A percentile compares a stretch with the other conserved stretches of the same genome.
Evolutionary conservation across 2,329 filamentous ascomycete genomes (phyloP).

Genomic region (Lecanicillium sp.): DNA sequence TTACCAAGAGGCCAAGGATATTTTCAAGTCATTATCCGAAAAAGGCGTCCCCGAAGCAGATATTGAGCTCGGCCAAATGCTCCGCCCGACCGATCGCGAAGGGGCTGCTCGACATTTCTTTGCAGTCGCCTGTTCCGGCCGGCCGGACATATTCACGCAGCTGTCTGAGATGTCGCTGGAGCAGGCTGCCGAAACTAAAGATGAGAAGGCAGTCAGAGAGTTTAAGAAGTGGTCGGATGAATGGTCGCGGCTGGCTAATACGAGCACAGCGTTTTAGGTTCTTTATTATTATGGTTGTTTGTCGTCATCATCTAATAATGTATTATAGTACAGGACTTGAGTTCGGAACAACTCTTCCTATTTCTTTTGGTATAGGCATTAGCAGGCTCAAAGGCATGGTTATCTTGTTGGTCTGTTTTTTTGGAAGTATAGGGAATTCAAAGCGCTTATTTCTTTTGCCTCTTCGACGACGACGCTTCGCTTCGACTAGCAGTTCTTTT

Average conservation of each 20-base stretch:
- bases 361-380: too few species aligned
- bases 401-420: too few species aligned
- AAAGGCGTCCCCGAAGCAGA: slow-evolving; percentile 17
- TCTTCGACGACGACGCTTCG: slow-evolving; percentile 13
- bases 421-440: too few species aligned
- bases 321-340: background rate
- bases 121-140: slow-evolving; percentile 17
- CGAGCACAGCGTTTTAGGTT: slow-evolving; percentile 14
- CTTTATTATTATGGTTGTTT: slow-evolving; percentile 18
- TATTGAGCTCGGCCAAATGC: slow-evolving; percentile 17
- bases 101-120: slow-evolving; percentile 18
- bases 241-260: slow-evolving; percentile 23
- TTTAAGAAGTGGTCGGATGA: slow-evolving; percentile 23
- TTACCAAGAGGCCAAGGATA: slow-evolving; percentile 14
- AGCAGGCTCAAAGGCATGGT: background rate
- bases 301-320: background rate
- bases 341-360: too few species aligned
- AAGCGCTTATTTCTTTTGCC: slow-evolving; percentile 16
- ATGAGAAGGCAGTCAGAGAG: slow-evolving; percentile 12
- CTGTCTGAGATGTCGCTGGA: slow-evolving; percentile 22
- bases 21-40: slow-evolving; percentile 16
- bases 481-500: slow-evolving; percentile 17
- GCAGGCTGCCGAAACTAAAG: slow-evolving; percentile 11
- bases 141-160: slow-evolving; percentile 16
- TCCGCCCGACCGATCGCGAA: slow-evolving; percentile 14